phyloP scores from a whole-genome alignment of 257 asterid genomes.

The Salvia splendens region DNA sequence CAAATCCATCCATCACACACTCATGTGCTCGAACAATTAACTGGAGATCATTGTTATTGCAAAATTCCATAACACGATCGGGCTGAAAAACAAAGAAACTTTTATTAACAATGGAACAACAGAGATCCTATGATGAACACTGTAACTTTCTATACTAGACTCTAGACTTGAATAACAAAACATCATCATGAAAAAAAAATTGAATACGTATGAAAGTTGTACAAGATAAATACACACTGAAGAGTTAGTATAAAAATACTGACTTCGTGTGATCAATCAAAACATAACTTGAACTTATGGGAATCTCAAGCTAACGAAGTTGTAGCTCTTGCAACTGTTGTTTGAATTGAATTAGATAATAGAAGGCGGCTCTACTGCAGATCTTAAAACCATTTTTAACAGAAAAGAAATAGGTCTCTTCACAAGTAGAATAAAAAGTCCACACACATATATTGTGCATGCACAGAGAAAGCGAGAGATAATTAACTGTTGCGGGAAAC shows the following conservation, averaged over 20 bases:
- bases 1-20: slow-evolving; percentile 99
- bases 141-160: background rate
- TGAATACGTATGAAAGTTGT: no score
- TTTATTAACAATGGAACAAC: slow-evolving; percentile 15
- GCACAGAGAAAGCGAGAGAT: background rate
- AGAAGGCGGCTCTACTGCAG: no score
- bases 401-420: no score
- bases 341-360: no score
- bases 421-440: no score
- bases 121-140: background rate
- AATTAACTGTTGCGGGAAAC: slow-evolving; percentile 33
- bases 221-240: background rate
- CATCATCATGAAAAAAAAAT: no score
- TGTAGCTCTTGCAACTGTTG: background rate
- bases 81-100: slow-evolving; percentile 59
- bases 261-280: background rate
- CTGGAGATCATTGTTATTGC: slow-evolving; percentile 94
- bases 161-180: no score
- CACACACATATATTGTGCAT: background rate
- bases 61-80: slow-evolving; percentile 97
- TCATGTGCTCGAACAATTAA: slow-evolving; percentile 97
- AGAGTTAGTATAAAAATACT: background rate
- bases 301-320: background rate
- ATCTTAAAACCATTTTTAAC: no score
- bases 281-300: background rate